phyloP scores from a whole-genome alignment of 2,329 filamentous ascomycete genomes.

The Paramyrothecium sp. region DNA sequence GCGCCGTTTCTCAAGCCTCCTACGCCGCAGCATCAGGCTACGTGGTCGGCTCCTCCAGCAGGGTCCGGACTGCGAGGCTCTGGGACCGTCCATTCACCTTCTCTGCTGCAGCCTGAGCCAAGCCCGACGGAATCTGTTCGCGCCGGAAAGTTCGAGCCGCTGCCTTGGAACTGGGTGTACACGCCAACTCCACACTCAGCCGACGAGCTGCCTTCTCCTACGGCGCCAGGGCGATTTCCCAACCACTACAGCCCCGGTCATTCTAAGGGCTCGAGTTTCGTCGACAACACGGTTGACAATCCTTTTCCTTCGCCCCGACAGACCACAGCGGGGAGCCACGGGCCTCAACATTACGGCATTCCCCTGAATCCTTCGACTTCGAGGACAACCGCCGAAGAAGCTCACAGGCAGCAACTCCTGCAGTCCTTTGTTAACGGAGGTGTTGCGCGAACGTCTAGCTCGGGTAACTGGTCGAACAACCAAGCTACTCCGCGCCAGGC shows the following conservation, averaged over 20 bases:
- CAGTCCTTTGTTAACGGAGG: constrained; percentile 28
- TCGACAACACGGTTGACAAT: constrained; percentile 22
- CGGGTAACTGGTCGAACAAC: constrained; percentile 27
- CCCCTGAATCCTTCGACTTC: not conserved
- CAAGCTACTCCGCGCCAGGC: constrained; percentile 11
- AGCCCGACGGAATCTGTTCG: constrained; percentile 25
- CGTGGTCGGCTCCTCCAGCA: constrained; percentile 11
- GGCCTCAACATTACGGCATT: not conserved
- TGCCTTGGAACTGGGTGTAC: constrained; percentile 53
- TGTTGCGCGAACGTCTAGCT: constrained; percentile 25
- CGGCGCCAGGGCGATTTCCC: constrained; percentile 23
- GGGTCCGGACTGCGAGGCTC: constrained; percentile 41
- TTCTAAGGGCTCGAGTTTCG: constrained; percentile 12
- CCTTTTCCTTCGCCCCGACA: constrained; percentile 27
- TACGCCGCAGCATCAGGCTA: constrained; percentile 34
- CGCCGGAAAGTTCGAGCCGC: constrained; percentile 30
- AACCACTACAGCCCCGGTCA: constrained; percentile 18
- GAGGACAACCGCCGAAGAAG: constrained; percentile 20
- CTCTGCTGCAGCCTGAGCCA: constrained; percentile 27
- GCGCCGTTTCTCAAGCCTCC: constrained; percentile 47
- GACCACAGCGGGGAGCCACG: not conserved
- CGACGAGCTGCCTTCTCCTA: constrained; percentile 13
- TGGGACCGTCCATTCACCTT: constrained; percentile 49
- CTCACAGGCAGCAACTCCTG: constrained; percentile 31
- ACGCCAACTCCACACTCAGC: constrained; percentile 28